phyloP scores from a whole-genome alignment of 371 early-diverging fungal species.

The Lichtheimia hyalospora region DNA sequence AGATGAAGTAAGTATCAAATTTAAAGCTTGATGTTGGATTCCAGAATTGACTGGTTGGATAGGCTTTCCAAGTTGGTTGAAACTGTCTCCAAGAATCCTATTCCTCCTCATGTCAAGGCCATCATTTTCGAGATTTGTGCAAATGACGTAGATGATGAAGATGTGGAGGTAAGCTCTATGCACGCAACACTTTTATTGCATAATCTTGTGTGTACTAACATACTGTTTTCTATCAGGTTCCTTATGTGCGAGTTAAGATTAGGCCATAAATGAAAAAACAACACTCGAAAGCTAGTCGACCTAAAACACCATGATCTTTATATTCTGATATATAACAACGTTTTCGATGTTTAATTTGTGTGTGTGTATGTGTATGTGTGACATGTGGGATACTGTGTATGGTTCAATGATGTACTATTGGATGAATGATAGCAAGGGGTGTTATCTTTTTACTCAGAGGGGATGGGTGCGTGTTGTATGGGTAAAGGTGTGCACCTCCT shows the following conservation, averaged over 20 bases:
- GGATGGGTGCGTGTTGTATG: too few species aligned
- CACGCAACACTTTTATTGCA: not conserved
- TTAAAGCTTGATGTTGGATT: not conserved
- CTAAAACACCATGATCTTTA: too few species aligned
- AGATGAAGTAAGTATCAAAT: constrained; percentile 51
- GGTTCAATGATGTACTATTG: too few species aligned
- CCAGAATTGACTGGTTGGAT: not conserved
- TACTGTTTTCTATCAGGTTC: not conserved
- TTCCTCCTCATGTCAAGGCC: constrained; percentile 82
- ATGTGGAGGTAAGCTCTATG: constrained; percentile 74
- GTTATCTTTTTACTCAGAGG: too few species aligned
- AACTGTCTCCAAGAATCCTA: constrained; percentile 85
- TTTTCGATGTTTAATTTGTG: too few species aligned
- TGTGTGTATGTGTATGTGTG: too few species aligned
- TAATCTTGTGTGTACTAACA: not conserved
- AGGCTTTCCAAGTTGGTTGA: constrained; percentile 80
- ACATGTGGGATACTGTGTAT: too few species aligned
- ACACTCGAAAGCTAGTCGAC: too few species aligned
- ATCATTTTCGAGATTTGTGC: constrained; percentile 87
- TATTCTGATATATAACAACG: too few species aligned
- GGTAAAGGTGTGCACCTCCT: too few species aligned
- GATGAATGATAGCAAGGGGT: too few species aligned
- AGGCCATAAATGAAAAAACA: not conserved
- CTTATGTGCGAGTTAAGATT: not conserved
- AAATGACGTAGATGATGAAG: constrained; percentile 88